Conservation (phyloP, 2,329 filamentous ascomycete species). For the Fusarium sp. region DNA sequence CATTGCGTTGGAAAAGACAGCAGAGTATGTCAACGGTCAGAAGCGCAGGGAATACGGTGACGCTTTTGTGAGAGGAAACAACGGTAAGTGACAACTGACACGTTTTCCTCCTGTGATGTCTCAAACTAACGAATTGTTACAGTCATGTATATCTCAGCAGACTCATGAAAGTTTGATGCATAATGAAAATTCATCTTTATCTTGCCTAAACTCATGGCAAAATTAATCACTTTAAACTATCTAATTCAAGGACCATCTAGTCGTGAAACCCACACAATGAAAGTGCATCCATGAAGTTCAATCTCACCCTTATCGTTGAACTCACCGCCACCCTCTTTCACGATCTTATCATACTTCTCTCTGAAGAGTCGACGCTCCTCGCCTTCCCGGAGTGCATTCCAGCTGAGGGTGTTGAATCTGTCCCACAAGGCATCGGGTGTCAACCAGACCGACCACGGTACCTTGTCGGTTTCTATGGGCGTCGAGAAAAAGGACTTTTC, state of each 20-base stretch:
- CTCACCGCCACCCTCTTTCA: conserved; percentile 64
- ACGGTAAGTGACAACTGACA: conserved; percentile 68
- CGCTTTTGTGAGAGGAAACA: conserved; percentile 95
- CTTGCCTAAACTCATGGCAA: conserved; percentile 2
- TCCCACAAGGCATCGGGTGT: conserved; percentile 71
- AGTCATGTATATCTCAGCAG: conserved; percentile 79
- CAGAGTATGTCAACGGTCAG: conserved; percentile 88
- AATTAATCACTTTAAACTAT: neutral
- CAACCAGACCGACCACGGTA: conserved; percentile 60
- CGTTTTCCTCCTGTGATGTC: neutral
- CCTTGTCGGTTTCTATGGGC: conserved; percentile 66
- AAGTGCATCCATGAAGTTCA: conserved; percentile 71
- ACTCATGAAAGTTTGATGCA: conserved; percentile 55
- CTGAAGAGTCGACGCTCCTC: conserved; percentile 61
- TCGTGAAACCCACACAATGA: conserved; percentile 70
- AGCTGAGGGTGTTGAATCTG: conserved; percentile 73
- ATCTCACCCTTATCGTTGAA: conserved; percentile 71
- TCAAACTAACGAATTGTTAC: conserved; percentile 21
- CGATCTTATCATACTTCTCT: conserved; percentile 63
- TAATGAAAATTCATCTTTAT: conserved; percentile 35
- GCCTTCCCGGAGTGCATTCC: conserved; percentile 69
- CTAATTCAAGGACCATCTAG: conserved; percentile 36
- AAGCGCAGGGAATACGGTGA: conserved; percentile 89
- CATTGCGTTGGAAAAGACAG: conserved; percentile 95
- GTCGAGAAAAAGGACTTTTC: conserved; percentile 65